A percentile compares a stretch with the other conserved stretches of the same genome.
phyloP scores from a whole-genome alignment of 1,284 basidiomycete genomes.

The Xerocomus amazonicus region DNA sequence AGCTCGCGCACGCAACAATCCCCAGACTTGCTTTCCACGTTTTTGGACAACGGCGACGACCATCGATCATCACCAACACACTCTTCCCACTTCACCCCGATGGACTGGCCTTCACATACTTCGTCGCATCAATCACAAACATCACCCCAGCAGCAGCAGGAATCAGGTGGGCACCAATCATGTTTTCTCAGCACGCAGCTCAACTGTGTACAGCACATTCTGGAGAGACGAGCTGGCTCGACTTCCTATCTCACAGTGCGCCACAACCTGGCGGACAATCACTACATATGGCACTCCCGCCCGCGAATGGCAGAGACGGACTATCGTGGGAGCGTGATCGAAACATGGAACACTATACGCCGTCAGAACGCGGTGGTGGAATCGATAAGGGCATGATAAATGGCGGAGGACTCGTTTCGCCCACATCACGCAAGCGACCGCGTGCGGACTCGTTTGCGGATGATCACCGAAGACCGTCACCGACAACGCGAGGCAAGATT shows the following conservation, averaged over 20 bases:
- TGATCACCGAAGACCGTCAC: slow-evolving; percentile 24
- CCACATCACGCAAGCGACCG: slow-evolving; percentile 29
- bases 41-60: slow-evolving; percentile 29
- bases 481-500: slow-evolving; percentile 16
- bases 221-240: slow-evolving; percentile 30
- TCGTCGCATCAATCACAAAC: slow-evolving; percentile 22
- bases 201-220: slow-evolving; percentile 20
- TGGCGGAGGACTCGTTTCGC: slow-evolving; percentile 20
- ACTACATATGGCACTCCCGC: slow-evolving; percentile 30
- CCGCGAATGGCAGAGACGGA: slow-evolving; percentile 22
- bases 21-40: slow-evolving; percentile 30
- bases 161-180: slow-evolving; percentile 18
- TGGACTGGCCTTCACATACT: slow-evolving; percentile 33
- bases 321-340: slow-evolving; percentile 33
- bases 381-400: slow-evolving; percentile 19
- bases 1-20: slow-evolving; percentile 23
- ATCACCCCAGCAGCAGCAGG: slow-evolving; percentile 22
- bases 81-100: slow-evolving; percentile 21
- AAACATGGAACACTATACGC: slow-evolving; percentile 24
- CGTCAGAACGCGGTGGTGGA: slow-evolving; percentile 29
- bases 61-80: slow-evolving; percentile 18
- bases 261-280: slow-evolving; percentile 25
- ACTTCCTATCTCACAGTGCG: slow-evolving; percentile 29
- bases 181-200: slow-evolving; percentile 2
- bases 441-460: slow-evolving; percentile 21